Evolutionary conservation across 139 green algal genomes (phyloP), one percentile per base, ranked within the genome.

Genomic region (Coccomyxa sp.): DNA sequence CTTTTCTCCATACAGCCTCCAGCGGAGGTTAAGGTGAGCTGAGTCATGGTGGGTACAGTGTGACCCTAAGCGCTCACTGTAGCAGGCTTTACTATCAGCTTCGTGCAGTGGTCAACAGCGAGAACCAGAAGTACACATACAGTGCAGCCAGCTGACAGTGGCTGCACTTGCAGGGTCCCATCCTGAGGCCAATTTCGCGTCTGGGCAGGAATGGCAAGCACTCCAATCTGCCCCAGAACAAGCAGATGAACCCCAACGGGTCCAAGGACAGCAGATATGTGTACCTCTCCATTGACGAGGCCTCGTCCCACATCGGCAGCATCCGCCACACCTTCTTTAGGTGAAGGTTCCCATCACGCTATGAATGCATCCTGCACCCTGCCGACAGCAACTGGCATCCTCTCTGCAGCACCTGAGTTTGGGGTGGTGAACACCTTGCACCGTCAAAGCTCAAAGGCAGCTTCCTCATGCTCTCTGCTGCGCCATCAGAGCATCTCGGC

Each of bases 271-370:
- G 82, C 73, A 77, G 68, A 39, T 88, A 84, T 78, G 81, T 93
- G 82, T 93, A 91, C 54, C 74, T 93, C 31, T 86, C 86, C 9
- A 82, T 93, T 34, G 89, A 93, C 39, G 89, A 93, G 81, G 89
- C 89, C 3, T 83, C 84, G 70, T 92, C 86, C n/a, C 89, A 93
- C 81, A 83, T 93, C 39, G 79, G 74, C 36, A 78, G 58, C 8
- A 39, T 54, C 14, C 73, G 54, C 74, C n/a, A n/a, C n/a, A n/a
- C n/a, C n/a, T n/a, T n/a, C n/a, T 91, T 89, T 55, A 70, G 86
- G 44, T 78, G 44, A n/a, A n/a, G n/a, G n/a, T n/a, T 10, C 27
- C 22, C 34, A 55, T n/a, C 54, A 22, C 8, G 18, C 37, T 35
- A 37, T 73, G 7, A 27, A 38, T 36, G 6, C 3, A 33, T 73